phyloP scores from a whole-genome alignment of 148 eudicot species.

The Salicornia ramosissima region DNA sequence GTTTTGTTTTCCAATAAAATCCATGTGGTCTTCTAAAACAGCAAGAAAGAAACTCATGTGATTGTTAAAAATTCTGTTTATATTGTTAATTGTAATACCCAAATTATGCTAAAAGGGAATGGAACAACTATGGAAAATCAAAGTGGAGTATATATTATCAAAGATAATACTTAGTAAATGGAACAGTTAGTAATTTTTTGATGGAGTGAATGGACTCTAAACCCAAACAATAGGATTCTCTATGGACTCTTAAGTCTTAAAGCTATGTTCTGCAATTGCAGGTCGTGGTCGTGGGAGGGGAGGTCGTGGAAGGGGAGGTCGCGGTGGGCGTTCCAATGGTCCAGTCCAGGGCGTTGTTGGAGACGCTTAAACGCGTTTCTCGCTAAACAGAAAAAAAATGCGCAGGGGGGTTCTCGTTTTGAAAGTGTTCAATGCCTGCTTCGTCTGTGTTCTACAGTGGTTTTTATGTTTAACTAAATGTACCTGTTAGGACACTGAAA shows the following conservation, averaged over 20 bases:
- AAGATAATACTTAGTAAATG: not conserved
- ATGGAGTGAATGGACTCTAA: not conserved
- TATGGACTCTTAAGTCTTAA: not conserved
- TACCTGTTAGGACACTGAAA: conserved; percentile 35
- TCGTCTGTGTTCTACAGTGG: conserved; percentile 38
- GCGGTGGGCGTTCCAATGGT: conserved; percentile 57
- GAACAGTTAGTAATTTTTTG: no score
- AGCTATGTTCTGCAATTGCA: conserved; percentile 8
- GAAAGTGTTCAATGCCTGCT: conserved; percentile 46
- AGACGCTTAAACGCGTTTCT: conserved; percentile 33
- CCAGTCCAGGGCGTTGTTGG: conserved; percentile 43
- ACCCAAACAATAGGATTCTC: not conserved
- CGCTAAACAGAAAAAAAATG: conserved; percentile 13
- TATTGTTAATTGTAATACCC: no score
- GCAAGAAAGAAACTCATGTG: no score
- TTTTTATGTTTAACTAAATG: conserved; percentile 31
- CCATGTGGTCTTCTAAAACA: no score
- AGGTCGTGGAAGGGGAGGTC: conserved; percentile 67
- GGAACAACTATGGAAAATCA: no score
- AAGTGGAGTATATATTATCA: no score
- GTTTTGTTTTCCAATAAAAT: no score
- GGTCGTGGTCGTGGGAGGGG: conserved; percentile 85
- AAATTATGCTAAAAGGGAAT: no score
- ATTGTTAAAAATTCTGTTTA: no score
- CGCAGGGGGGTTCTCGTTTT: conserved; percentile 34